Conservation (phyloP, 2,329 filamentous ascomycete genomes). For the Dothidotthia symphoricarpi region DNA sequence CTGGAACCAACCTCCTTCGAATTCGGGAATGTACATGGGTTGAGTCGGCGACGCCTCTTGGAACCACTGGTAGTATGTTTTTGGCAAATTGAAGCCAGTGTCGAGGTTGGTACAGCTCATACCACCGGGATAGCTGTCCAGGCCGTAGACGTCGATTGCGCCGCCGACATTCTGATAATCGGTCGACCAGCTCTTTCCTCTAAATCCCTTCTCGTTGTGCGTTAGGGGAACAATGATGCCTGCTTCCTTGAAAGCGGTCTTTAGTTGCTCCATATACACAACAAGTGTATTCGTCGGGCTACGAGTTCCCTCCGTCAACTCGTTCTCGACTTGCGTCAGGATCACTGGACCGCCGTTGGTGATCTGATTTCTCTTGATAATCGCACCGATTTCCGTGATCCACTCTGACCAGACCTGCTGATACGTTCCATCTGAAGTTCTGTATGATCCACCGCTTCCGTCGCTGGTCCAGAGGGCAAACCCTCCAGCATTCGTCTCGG, state of each 20-base stretch:
- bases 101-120: conserved; percentile 52
- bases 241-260: conserved; percentile 47
- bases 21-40: conserved; percentile 55
- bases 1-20: conserved; percentile 56
- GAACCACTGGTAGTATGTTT: conserved; percentile 59
- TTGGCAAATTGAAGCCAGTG: conserved; percentile 51
- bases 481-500: conserved; percentile 52
- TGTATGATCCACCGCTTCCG: conserved; percentile 46
- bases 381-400: conserved; percentile 47
- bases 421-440: conserved; percentile 49
- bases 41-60: conserved; percentile 56
- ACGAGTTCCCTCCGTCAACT: conserved; percentile 49
- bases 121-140: conserved; percentile 51
- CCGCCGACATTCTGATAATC: conserved; percentile 59
- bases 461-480: conserved; percentile 50
- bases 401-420: conserved; percentile 50
- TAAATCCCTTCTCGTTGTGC: conserved; percentile 54
- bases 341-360: conserved; percentile 54
- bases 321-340: conserved; percentile 56
- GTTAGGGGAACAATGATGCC: conserved; percentile 53
- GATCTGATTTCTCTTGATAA: conserved; percentile 52
- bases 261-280: conserved; percentile 54
- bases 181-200: conserved; percentile 52
- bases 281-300: conserved; percentile 49
- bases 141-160: conserved; percentile 52